Conservation (phyloP, 495 filamentous ascomycete genomes). For the Achaetomiella virescens region DNA sequence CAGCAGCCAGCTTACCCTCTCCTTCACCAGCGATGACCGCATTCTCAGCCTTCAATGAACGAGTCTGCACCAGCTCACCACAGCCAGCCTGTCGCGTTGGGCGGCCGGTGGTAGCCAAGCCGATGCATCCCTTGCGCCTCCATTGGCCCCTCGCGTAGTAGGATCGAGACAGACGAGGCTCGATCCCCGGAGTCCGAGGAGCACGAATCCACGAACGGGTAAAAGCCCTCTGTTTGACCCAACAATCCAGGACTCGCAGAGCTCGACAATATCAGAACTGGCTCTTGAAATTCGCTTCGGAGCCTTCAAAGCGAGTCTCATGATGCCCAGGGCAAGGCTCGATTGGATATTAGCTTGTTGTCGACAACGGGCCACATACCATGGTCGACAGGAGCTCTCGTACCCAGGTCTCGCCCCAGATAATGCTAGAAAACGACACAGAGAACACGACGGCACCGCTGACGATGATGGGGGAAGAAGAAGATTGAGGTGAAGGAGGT, state of each 20-base stretch:
- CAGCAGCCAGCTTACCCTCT: slow-evolving; percentile 21
- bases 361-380: slow-evolving; percentile 37
- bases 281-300: slow-evolving; percentile 25
- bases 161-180: neutral
- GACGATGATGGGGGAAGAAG: no score
- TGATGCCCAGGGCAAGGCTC: slow-evolving; percentile 20
- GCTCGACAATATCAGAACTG: slow-evolving; percentile 24
- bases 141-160: neutral
- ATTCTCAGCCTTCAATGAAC: neutral
- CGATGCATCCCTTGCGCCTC: neutral
- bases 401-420: no score
- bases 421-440: no score
- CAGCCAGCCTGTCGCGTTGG: neutral
- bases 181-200: neutral
- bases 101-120: neutral
- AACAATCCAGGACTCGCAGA: slow-evolving; percentile 24
- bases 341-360: slow-evolving; percentile 26
- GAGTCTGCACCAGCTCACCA: neutral
- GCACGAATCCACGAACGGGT: neutral
- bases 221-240: neutral
- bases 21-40: neutral
- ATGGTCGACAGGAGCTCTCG: slow-evolving; percentile 28
- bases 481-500: no score
- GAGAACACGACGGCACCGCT: no score
- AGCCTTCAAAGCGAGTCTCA: slow-evolving; percentile 25